phyloP scores from a whole-genome alignment of 345 rosid genomes.

The Bruguiera parviflora region DNA sequence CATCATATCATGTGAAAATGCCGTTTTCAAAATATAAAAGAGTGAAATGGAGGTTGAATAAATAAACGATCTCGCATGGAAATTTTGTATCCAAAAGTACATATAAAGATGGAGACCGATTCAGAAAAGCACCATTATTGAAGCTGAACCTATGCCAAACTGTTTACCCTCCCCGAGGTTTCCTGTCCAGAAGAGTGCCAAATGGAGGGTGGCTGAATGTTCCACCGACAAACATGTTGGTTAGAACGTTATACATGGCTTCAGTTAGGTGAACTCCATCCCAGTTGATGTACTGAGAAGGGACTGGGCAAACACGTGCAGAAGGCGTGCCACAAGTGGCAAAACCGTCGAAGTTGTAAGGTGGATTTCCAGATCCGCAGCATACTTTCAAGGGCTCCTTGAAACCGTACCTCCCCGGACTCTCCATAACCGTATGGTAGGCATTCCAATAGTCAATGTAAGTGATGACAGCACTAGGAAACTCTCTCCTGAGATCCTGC shows the following conservation, averaged over 20 bases:
- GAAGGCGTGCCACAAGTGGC: slow-evolving; percentile 55
- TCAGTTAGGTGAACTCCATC: slow-evolving; percentile 98
- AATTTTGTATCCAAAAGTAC: too few relatives aligned
- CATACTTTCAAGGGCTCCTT: slow-evolving; percentile 71
- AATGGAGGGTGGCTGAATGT: slow-evolving; percentile 60
- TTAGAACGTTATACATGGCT: slow-evolving; percentile 64
- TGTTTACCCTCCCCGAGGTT: slow-evolving; percentile 21
- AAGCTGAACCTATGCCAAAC: background rate
- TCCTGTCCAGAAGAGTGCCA: slow-evolving; percentile 45
- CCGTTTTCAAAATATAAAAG: too few relatives aligned
- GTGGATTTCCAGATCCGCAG: slow-evolving; percentile 71
- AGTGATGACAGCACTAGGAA: slow-evolving; percentile 54
- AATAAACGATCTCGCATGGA: too few relatives aligned
- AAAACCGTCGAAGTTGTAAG: slow-evolving; percentile 57
- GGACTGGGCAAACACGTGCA: slow-evolving; percentile 44
- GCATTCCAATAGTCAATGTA: slow-evolving; percentile 87
- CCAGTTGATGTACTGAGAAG: slow-evolving; percentile 74
- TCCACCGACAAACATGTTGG: slow-evolving; percentile 62
- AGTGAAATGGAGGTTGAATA: too few relatives aligned
- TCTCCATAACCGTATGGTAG: slow-evolving; percentile 46
- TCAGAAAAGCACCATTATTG: background rate
- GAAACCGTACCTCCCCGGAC: slow-evolving; percentile 54
- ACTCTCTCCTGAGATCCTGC: slow-evolving; percentile 47
- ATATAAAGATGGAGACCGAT: too few relatives aligned
- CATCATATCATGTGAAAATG: too few relatives aligned